A percentile compares a stretch with the other conserved stretches of the same genome.
phyloP scores from a whole-genome alignment of 148 eudicot genomes.

The Amaranthus hypochondriacus region DNA sequence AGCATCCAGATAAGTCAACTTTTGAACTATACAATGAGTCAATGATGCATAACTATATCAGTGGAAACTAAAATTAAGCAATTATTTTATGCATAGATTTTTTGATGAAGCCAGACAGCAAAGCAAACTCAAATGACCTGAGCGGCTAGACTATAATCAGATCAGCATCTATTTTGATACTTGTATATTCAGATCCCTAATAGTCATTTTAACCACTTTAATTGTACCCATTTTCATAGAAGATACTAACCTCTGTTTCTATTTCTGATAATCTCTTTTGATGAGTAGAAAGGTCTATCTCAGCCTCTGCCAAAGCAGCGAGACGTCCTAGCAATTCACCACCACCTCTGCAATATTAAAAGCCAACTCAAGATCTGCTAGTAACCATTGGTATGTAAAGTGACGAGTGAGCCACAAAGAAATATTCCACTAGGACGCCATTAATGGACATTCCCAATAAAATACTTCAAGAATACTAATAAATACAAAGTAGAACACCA shows the following conservation, averaged over 20 bases:
- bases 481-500: background rate
- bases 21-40: background rate
- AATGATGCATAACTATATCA: background rate
- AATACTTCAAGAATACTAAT: background rate
- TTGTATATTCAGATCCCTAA: background rate
- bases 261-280: constrained; percentile 71
- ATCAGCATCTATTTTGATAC: background rate
- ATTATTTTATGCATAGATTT: background rate
- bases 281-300: constrained; percentile 63
- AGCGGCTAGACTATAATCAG: background rate
- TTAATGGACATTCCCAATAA: background rate
- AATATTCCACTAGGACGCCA: background rate
- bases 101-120: background rate
- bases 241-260: constrained; percentile 69
- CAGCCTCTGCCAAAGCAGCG: constrained; percentile 78
- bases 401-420: background rate
- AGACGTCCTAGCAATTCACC: constrained; percentile 85
- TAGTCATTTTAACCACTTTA: background rate
- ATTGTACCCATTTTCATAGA: constrained; percentile 3
- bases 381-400: background rate
- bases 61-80: background rate
- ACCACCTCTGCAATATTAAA: constrained; percentile 73
- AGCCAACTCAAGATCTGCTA: constrained; percentile 13
- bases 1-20: background rate
- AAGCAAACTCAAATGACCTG: too few relatives aligned